Conservation (phyloP, 2,329 filamentous ascomycete species). For the Dactylellina parvicollis region DNA sequence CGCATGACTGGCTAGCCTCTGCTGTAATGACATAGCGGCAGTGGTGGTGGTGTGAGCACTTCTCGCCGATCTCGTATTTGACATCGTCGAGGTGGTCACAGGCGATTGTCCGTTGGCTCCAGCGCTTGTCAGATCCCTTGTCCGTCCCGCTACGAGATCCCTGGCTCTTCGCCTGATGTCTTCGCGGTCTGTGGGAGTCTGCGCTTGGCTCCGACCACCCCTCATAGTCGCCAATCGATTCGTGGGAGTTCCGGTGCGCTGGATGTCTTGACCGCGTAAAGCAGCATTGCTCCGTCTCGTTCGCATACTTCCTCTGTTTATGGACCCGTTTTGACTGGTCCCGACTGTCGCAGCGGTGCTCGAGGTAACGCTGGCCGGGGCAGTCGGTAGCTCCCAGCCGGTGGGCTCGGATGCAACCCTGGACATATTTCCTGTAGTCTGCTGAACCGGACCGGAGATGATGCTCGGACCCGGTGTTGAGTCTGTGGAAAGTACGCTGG, state of each 20-base stretch:
- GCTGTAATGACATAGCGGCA: constrained; percentile 18
- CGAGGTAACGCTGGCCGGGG: constrained; percentile 6
- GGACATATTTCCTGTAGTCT: constrained; percentile 15
- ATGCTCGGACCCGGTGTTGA: not conserved
- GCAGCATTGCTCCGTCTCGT: constrained; percentile 43
- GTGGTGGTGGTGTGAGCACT: not conserved
- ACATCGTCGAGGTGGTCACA: not conserved
- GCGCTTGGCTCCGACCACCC: constrained; percentile 4
- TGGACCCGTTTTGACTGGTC: constrained; percentile 14
- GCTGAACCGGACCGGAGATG: constrained; percentile 14
- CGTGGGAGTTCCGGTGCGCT: constrained; percentile 45
- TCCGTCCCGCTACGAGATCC: constrained; percentile 28
- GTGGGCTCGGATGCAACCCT: constrained; percentile 12
- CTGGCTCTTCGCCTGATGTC: constrained; percentile 30
- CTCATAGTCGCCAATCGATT: constrained; percentile 2
- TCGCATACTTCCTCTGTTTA: constrained; percentile 39
- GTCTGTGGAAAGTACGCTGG: constrained; percentile 14
- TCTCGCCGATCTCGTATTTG: constrained; percentile 10
- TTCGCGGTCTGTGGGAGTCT: constrained; percentile 21
- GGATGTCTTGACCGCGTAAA: constrained; percentile 31
- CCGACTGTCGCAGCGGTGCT: constrained; percentile 25
- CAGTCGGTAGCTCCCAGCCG: constrained; percentile 23
- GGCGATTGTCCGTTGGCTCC: not conserved
- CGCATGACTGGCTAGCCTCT: constrained; percentile 15
- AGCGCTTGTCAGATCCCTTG: constrained; percentile 14